Evolutionary conservation across 192 early-diverging fungal species (phyloP).

Genomic region (Coemansia sp.): DNA sequence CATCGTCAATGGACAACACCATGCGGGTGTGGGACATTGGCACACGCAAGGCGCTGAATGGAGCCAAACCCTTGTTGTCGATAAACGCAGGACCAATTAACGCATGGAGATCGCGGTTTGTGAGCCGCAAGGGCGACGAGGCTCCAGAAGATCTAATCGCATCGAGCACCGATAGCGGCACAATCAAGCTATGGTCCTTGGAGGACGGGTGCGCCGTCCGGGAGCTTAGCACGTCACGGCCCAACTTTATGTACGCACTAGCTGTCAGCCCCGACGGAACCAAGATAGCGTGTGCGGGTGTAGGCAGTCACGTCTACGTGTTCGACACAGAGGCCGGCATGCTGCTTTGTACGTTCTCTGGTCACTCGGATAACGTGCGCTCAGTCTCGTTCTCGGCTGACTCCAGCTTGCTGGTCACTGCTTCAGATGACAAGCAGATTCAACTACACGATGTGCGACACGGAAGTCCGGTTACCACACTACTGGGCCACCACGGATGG

Average conservation of each 20-base stretch:
- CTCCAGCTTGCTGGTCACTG: conserved; percentile 39
- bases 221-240: conserved; percentile 50
- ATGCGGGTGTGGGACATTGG: conserved; percentile 44
- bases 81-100: conserved; percentile 40
- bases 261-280: conserved; percentile 42
- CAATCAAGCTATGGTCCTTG: conserved; percentile 42
- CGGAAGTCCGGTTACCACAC: conserved; percentile 33
- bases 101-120: conserved; percentile 48
- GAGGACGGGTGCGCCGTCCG: conserved; percentile 15
- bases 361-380: conserved; percentile 50
- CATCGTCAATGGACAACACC: conserved; percentile 53
- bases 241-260: conserved; percentile 40
- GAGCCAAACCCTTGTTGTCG: conserved; percentile 11
- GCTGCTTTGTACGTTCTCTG: conserved; percentile 38
- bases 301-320: conserved; percentile 34
- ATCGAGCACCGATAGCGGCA: conserved; percentile 40
- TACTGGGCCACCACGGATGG: conserved; percentile 50
- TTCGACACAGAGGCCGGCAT: conserved; percentile 38
- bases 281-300: conserved; percentile 43
- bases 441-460: conserved; percentile 48
- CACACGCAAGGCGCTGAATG: not conserved
- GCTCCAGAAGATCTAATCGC: conserved; percentile 15
- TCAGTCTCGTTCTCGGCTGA: conserved; percentile 47
- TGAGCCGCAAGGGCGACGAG: conserved; percentile 6
- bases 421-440: conserved; percentile 50